These are phyloP conservation scores for Chaetoscypha palmicola DNA, from an alignment of 2,329 filamentous ascomycete species.

Conservation along the genomic window DNA sequence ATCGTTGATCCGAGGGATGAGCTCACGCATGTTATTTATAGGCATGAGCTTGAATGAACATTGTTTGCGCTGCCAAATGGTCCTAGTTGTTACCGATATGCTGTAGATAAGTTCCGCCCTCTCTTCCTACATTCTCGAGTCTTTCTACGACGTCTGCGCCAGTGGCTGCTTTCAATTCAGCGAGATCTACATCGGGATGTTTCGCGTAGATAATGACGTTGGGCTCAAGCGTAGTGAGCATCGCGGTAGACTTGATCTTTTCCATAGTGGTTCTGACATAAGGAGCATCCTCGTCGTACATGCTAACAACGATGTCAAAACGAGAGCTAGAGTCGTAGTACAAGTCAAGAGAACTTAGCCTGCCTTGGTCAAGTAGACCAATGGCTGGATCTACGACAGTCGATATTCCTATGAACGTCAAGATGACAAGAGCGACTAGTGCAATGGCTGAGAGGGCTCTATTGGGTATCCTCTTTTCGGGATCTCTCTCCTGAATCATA, in stretches of 20 bases:
- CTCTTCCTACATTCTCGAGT: slow-evolving; percentile 37
- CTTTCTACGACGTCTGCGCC: slow-evolving; percentile 22
- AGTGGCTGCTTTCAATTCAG: slow-evolving; percentile 15
- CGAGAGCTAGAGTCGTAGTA: slow-evolving; percentile 13
- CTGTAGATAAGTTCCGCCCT: slow-evolving; percentile 41
- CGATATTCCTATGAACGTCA: slow-evolving; percentile 5
- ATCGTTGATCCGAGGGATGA: slow-evolving; percentile 34
- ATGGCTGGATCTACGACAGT: slow-evolving; percentile 6
- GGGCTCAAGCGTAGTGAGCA: slow-evolving; percentile 15
- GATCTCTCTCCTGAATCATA: not conserved
- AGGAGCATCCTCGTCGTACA: slow-evolving; percentile 22
- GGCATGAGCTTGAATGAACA: slow-evolving; percentile 41
- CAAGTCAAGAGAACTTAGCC: slow-evolving; percentile 13
- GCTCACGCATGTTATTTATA: slow-evolving; percentile 35
- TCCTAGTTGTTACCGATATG: slow-evolving; percentile 41
- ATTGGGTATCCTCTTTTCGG: slow-evolving; percentile 9
- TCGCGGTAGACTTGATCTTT: slow-evolving; percentile 19
- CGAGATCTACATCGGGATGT: slow-evolving; percentile 12
- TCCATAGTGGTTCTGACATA: slow-evolving; percentile 17
- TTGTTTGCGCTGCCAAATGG: slow-evolving; percentile 37
- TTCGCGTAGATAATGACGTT: slow-evolving; percentile 27
- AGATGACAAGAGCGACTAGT: slow-evolving; percentile 7
- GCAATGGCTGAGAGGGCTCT: slow-evolving; percentile 3
- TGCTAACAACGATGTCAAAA: slow-evolving; percentile 27
- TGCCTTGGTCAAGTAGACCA: slow-evolving; percentile 5